Evolutionary conservation across 163 green algal genomes (phyloP).

Genomic region (Coccomyxa subellipsoidea): DNA sequence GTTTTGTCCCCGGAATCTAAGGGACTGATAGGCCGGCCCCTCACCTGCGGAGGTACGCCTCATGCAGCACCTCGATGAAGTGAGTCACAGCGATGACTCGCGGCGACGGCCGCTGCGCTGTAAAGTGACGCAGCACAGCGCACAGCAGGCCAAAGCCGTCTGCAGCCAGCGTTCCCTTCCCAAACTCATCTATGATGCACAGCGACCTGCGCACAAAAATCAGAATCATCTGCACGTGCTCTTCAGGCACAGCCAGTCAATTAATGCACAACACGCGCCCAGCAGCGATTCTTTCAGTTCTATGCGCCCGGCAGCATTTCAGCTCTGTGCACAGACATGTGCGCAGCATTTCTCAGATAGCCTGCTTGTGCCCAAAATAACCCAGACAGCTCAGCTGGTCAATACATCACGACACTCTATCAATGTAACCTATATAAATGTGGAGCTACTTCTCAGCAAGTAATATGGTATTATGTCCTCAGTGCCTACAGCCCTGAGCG

Average conservation of each 20-base stretch:
- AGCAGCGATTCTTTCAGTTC: too few relatives aligned
- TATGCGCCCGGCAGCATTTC: too few relatives aligned
- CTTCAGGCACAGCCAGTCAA: neutral
- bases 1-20: neutral
- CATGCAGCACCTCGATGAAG: slow-evolving; percentile 74
- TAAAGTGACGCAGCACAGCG: slow-evolving; percentile 55
- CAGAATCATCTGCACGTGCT: neutral
- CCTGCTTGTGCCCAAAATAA: too few relatives aligned
- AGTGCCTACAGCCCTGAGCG: too few relatives aligned
- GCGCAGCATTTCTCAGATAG: too few relatives aligned
- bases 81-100: slow-evolving; percentile 80
- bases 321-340: too few relatives aligned
- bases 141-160: slow-evolving; percentile 78
- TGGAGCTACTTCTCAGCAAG: too few relatives aligned
- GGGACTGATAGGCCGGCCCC: neutral
- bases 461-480: too few relatives aligned
- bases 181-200: slow-evolving; percentile 93
- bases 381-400: too few relatives aligned
- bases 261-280: too few relatives aligned
- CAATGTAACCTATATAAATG: too few relatives aligned
- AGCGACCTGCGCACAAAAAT: slow-evolving; percentile 59
- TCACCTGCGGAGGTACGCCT: slow-evolving; percentile 42
- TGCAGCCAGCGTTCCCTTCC: slow-evolving; percentile 78
- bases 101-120: slow-evolving; percentile 31
- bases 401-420: too few relatives aligned